Conservation (phyloP, 2,329 filamentous ascomycete species). For the Fusarium phyllophilum region DNA sequence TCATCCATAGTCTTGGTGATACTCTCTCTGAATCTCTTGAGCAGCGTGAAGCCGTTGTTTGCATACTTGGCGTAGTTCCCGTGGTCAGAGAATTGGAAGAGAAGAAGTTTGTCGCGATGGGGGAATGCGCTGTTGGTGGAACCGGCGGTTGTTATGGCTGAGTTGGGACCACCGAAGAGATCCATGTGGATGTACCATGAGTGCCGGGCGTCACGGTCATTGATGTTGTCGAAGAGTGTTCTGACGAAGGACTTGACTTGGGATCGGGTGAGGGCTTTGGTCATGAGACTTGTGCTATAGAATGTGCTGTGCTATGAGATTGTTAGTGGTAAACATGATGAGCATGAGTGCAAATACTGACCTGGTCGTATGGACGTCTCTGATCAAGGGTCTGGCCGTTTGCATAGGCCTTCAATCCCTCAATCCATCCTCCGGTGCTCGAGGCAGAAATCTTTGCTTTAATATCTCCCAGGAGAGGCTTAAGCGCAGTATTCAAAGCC, state of each 20-base stretch:
- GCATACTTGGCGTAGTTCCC: constrained; percentile 46
- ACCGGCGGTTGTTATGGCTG: constrained; percentile 47
- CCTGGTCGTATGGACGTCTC: constrained; percentile 40
- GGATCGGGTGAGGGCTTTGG: constrained; percentile 34
- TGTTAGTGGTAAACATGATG: not conserved
- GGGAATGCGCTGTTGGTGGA: constrained; percentile 49
- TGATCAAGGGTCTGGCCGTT: constrained; percentile 36
- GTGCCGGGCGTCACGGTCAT: constrained; percentile 15
- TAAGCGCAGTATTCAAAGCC: constrained; percentile 21
- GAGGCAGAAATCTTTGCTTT: constrained; percentile 9
- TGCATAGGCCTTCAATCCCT: constrained; percentile 38
- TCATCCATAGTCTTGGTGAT: constrained; percentile 43
- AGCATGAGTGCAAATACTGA: not conserved
- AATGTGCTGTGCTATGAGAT: constrained; percentile 42
- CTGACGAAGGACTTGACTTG: constrained; percentile 39
- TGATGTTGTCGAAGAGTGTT: constrained; percentile 33
- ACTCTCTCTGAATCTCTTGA: constrained; percentile 50
- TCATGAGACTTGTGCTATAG: constrained; percentile 47
- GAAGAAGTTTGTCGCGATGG: constrained; percentile 58
- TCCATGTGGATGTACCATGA: constrained; percentile 44
- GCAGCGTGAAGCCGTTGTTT: constrained; percentile 46
- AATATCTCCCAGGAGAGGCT: constrained; percentile 36
- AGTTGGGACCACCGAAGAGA: constrained; percentile 49
- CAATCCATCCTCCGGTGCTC: constrained; percentile 42
- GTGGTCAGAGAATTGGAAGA: constrained; percentile 62